Percentiles rank a stretch among this genome's conserved stretches.
Conservation (phyloP, 768 basidiomycete species). For the Rhodotorula toruloides region DNA sequence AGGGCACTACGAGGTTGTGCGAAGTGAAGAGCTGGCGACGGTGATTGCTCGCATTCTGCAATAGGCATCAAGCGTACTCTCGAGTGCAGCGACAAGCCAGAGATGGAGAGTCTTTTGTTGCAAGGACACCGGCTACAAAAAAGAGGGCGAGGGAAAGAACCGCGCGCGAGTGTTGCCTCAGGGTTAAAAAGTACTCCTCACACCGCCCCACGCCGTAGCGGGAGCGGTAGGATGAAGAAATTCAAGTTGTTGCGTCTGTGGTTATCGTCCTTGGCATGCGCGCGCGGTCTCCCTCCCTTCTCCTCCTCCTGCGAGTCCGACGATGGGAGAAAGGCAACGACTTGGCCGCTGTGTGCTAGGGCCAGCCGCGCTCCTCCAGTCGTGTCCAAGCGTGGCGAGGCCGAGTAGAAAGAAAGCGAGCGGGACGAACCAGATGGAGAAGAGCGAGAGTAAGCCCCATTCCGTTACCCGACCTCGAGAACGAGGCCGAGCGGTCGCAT, state of each 20-base stretch:
- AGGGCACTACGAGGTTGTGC: constrained; percentile 38
- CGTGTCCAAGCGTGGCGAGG: not conserved
- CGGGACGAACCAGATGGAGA: constrained; percentile 2
- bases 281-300: not conserved
- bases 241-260: constrained; percentile 19
- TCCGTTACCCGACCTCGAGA: constrained; percentile 22
- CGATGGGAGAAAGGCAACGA: not conserved
- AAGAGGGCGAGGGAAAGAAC: not conserved
- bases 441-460: constrained; percentile 38
- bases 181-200: constrained; percentile 34
- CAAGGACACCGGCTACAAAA: too few relatives aligned
- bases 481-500: constrained; percentile 20
- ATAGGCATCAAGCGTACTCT: not conserved
- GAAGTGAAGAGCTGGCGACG: constrained; percentile 29
- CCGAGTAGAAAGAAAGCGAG: not conserved
- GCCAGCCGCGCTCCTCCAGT: not conserved
- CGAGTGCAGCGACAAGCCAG: not conserved
- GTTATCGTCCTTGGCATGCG: constrained; percentile 14
- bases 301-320: not conserved
- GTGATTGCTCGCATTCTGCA: not conserved
- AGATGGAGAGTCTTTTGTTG: not conserved
- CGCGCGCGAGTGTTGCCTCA: constrained; percentile 7
- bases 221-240: constrained; percentile 29
- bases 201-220: not conserved
- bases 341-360: constrained; percentile 5